Evolutionary conservation across 2,329 filamentous ascomycete species (phyloP).

Genomic region (Monosporascus sp.): DNA sequence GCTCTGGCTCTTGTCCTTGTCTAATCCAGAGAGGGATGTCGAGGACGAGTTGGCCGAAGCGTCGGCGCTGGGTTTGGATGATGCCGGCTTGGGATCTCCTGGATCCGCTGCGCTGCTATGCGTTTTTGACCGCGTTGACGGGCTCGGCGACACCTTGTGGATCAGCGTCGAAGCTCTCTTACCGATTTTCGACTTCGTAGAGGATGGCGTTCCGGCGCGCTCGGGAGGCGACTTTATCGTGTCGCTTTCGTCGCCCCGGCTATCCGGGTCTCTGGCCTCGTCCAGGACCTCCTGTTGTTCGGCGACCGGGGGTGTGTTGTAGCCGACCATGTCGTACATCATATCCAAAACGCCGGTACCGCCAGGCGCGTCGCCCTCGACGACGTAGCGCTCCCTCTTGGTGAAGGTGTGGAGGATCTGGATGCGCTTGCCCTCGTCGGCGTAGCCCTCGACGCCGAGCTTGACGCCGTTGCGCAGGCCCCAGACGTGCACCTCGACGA

Average conservation of each 20-base stretch:
- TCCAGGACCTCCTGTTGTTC: conserved; percentile 32
- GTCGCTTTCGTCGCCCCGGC: conserved; percentile 4
- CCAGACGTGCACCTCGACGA: conserved; percentile 86
- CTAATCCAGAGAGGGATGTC: background rate
- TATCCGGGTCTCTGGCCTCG: conserved; percentile 23
- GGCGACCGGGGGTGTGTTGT: conserved; percentile 20
- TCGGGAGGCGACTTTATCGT: conserved; percentile 4
- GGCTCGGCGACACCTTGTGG: conserved; percentile 7
- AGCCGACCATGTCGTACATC: conserved; percentile 48
- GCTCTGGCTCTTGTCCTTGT: conserved; percentile 5
- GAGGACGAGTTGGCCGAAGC: background rate
- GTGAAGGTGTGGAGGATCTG: conserved; percentile 77
- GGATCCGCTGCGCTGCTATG: background rate
- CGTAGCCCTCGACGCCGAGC: conserved; percentile 76
- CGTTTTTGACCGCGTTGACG: conserved; percentile 6
- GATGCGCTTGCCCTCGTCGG: conserved; percentile 85
- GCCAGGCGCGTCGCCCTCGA: conserved; percentile 51
- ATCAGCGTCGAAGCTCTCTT: conserved; percentile 16
- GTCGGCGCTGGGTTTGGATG: background rate
- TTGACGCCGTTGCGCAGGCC: conserved; percentile 84
- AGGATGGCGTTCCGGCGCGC: conserved; percentile 6
- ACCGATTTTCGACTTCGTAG: conserved; percentile 5
- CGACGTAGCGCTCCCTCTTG: conserved; percentile 63
- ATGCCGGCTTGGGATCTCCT: background rate
- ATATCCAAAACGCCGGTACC: conserved; percentile 44